Evolutionary conservation across 768 basidiomycete species (phyloP).

Genomic region (Rhodotorula toruloides): DNA sequence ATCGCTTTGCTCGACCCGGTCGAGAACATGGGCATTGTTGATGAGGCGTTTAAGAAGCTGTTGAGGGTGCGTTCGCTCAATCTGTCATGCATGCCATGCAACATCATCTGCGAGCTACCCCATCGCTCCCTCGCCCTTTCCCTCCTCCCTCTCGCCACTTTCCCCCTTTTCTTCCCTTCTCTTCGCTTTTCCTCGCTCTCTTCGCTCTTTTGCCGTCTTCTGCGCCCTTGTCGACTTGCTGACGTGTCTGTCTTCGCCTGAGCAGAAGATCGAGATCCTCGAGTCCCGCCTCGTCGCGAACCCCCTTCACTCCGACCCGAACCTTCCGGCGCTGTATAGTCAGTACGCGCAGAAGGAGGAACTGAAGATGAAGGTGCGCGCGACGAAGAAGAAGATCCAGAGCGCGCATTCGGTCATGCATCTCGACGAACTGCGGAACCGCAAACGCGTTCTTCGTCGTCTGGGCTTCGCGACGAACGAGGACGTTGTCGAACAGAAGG

Average conservation of each 20-base stretch:
- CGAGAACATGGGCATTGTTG: slow-evolving; percentile 90
- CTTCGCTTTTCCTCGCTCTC: too few species aligned
- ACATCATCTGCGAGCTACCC: too few species aligned
- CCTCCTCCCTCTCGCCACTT: neutral
- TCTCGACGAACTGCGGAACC: slow-evolving; percentile 88
- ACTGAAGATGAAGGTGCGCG: slow-evolving; percentile 62
- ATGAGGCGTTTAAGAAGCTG: slow-evolving; percentile 82
- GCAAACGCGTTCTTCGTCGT: slow-evolving; percentile 87
- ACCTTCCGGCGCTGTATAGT: slow-evolving; percentile 74
- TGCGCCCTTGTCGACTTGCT: too few species aligned
- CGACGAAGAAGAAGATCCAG: slow-evolving; percentile 77
- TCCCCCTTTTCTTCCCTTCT: neutral
- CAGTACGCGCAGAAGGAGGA: slow-evolving; percentile 72
- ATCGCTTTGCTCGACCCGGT: slow-evolving; percentile 83
- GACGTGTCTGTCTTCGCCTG: too few species aligned
- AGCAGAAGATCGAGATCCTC: slow-evolving; percentile 82
- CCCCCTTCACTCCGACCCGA: slow-evolving; percentile 69
- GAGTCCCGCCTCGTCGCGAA: slow-evolving; percentile 78
- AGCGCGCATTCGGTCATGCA: slow-evolving; percentile 88
- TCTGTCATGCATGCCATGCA: too few species aligned
- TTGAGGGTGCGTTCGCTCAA: slow-evolving; percentile 68
- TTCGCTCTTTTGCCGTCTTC: too few species aligned
- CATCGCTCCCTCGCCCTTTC: slow-evolving; percentile 6
- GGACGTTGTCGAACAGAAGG: slow-evolving; percentile 97
- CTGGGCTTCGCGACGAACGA: slow-evolving; percentile 80